These are phyloP conservation scores for Vicia villosa DNA, from an alignment of 306 rosid genomes.

Conservation along the genomic window DNA sequence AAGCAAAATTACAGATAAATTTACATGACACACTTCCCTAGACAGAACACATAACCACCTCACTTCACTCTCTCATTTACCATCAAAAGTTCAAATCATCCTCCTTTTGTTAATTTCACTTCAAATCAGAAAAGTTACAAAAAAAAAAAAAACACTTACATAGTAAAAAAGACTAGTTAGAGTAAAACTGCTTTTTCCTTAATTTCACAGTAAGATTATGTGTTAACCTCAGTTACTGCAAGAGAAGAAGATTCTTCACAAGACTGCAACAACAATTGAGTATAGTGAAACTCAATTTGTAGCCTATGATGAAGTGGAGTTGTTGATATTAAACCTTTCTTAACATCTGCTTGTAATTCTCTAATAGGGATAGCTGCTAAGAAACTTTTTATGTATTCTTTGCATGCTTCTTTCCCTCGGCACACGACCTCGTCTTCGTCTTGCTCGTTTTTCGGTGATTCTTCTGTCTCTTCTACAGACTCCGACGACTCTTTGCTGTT, in stretches of 20 bases:
- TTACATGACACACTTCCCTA: slow-evolving; percentile 44
- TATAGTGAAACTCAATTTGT: slow-evolving; percentile 91
- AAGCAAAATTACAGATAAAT: slow-evolving; percentile 40
- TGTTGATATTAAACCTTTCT: slow-evolving; percentile 82
- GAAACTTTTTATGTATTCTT: slow-evolving; percentile 94
- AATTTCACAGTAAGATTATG: slow-evolving; percentile 49
- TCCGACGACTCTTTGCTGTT: slow-evolving; percentile 48
- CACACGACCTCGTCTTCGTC: slow-evolving; percentile 73
- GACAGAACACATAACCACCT: slow-evolving; percentile 14
- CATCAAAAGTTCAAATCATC: slow-evolving; percentile 40
- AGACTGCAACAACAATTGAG: slow-evolving; percentile 50
- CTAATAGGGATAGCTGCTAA: slow-evolving; percentile 96
- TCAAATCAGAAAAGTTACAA: slow-evolving; percentile 36
- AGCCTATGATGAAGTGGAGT: slow-evolving; percentile 89
- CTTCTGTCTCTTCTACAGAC: slow-evolving; percentile 51
- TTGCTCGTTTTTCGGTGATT: slow-evolving; percentile 43
- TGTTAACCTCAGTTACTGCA: slow-evolving; percentile 46
- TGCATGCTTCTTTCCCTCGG: slow-evolving; percentile 91
- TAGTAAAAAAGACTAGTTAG: slow-evolving; percentile 49
- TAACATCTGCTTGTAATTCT: slow-evolving; percentile 92
- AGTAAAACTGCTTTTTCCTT: slow-evolving; percentile 52
- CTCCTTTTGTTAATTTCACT: slow-evolving; percentile 53
- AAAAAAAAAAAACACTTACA: slow-evolving; percentile 36
- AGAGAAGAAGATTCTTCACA: slow-evolving; percentile 46
- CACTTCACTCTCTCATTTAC: slow-evolving; percentile 34